Conservation (phyloP, 352 stramenopile species). For the Phytophthora aleatoria region DNA sequence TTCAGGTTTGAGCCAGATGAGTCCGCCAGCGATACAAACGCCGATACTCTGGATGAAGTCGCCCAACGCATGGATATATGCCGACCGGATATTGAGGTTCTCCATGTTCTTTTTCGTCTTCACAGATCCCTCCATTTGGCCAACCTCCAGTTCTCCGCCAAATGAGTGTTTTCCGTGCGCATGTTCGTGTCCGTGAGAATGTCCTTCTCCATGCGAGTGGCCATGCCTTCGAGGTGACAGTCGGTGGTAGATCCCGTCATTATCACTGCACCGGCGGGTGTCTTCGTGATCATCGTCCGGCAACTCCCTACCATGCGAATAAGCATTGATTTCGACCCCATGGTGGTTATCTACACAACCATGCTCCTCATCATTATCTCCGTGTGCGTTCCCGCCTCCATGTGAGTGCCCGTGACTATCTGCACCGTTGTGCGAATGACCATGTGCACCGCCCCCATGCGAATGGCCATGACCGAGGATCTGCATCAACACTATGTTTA, state of each 20-base stretch:
- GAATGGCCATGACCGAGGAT: constrained; percentile 84
- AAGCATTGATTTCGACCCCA: constrained; percentile 6
- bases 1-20: no score
- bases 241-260: neutral
- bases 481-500: constrained; percentile 94
- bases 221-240: constrained; percentile 4
- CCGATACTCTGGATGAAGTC: no score
- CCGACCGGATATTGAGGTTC: constrained; percentile 95
- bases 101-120: constrained; percentile 43
- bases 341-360: neutral
- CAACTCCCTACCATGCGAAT: constrained; percentile 6
- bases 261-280: neutral
- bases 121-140: neutral
- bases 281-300: constrained; percentile 34
- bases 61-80: constrained; percentile 16
- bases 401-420: constrained; percentile 32
- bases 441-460: constrained; percentile 29
- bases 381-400: neutral
- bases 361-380: constrained; percentile 15
- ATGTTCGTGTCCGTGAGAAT: constrained; percentile 27
- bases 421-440: constrained; percentile 1
- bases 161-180: constrained; percentile 24
- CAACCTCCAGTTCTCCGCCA: constrained; percentile 24
- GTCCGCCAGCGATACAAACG: no score
- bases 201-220: neutral